Conservation (phyloP, 495 filamentous ascomycete species). For the Cercophora scortea region DNA sequence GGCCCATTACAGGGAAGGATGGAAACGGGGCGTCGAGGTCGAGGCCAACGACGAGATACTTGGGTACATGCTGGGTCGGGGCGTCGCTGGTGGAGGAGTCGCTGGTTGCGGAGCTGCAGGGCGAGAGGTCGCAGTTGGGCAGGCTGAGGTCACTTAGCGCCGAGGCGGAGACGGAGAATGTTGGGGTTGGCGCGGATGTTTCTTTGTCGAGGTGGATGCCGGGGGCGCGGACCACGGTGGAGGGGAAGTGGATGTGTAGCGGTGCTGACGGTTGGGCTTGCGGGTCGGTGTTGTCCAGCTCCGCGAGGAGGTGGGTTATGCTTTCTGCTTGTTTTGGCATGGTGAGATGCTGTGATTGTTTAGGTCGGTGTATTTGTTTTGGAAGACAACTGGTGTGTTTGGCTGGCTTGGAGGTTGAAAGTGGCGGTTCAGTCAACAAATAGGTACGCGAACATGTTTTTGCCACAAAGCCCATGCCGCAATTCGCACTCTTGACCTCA, state of each 20-base stretch:
- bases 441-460: too few relatives aligned
- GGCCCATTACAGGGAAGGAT: conserved; percentile 37
- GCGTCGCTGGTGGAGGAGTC: neutral
- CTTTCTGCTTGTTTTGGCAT: conserved; percentile 1
- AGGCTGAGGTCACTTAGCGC: conserved; percentile 12
- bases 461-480: too few relatives aligned
- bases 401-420: too few relatives aligned
- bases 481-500: too few relatives aligned
- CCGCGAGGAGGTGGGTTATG: conserved; percentile 9
- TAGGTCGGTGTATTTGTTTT: too few relatives aligned
- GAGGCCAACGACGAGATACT: conserved; percentile 40
- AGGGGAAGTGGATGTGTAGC: conserved; percentile 22
- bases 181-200: conserved; percentile 6
- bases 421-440: too few relatives aligned
- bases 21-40: conserved; percentile 50
- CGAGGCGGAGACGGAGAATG: conserved; percentile 14
- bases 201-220: conserved; percentile 9
- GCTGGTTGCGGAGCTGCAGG: conserved; percentile 1
- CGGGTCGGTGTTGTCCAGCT: conserved; percentile 4
- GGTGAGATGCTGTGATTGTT: neutral
- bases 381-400: too few relatives aligned
- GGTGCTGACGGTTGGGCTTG: neutral
- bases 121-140: conserved; percentile 17
- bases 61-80: neutral
- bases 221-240: conserved; percentile 9